Conservation (phyloP, 2,329 filamentous ascomycete genomes). For the Aspergillus spinulosporus region DNA sequence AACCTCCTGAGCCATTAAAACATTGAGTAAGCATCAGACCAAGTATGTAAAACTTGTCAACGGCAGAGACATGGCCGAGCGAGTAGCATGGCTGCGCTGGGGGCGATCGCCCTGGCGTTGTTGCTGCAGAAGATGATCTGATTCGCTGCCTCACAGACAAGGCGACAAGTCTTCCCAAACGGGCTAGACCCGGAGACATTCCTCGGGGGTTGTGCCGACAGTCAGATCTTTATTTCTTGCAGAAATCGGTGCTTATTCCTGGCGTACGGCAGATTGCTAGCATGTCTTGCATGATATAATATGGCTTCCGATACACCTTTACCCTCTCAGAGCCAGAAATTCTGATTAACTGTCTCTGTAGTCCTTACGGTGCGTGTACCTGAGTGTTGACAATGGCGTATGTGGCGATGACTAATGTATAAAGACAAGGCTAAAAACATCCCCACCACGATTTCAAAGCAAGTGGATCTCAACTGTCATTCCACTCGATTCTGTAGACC, state of each 20-base stretch:
- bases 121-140: neutral
- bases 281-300: neutral
- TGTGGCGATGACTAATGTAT: neutral
- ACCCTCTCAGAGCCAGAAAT: neutral
- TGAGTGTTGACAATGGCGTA: neutral
- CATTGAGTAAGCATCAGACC: no score
- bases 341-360: neutral
- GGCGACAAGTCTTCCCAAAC: neutral
- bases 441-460: slow-evolving; percentile 10
- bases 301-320: neutral
- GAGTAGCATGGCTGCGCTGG: neutral
- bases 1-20: no score
- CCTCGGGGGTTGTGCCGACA: neutral
- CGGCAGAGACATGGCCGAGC: neutral
- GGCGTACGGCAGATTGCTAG: neutral
- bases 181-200: slow-evolving; percentile 8
- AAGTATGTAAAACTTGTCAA: neutral
- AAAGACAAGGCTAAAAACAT: neutral
- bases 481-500: neutral
- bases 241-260: neutral
- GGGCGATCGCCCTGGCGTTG: neutral
- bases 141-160: neutral
- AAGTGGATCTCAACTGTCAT: slow-evolving; percentile 4
- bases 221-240: slow-evolving; percentile 1
- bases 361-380: neutral